Base-by-base conservation (phyloP, 805 yeast genomes). In the Scheffersomyces lignosus region DNA sequence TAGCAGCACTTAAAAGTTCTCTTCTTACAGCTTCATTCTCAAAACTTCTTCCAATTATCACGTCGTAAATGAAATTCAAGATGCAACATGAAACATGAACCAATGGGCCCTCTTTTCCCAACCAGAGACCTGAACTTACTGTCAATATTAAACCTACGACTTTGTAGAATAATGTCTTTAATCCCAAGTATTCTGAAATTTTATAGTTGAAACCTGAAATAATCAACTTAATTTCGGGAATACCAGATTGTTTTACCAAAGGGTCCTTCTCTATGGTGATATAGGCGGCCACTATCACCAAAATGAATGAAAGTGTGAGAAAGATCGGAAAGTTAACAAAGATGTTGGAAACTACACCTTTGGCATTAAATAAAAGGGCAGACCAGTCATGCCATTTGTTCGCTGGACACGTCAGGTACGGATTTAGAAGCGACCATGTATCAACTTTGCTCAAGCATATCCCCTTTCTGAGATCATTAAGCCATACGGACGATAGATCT, bases 91-190 rank as follows among this genome's bases (percentile, higher is more conserved):
- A 74, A 3, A 87, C 76, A 57, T 88, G 95, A 17, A 86, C 90
- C 37, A 88, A 57, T 0, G 96, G 96, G 1, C 95, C 96, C 50
- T 87, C 96, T 51, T 80, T 81, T 5, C 96, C 96, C 5, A 84
- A 71, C 87, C 91, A 84, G 2, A 87, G 51, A 0, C 95, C 95
- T 1, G 87, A 77, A 15, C 89, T 80, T 4, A 84, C 81, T 12
- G 83, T 81, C 31, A 85, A 60, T 4, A 80, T 64, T 32, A 87
- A 61, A 2, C 89, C 85, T 1, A 67, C 28, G 3, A 76, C 63
- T 52, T 87, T 87, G 36, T 68, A 65, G 3, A 76, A 15, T n/a
- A 87, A 60, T 3, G 84, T 72, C 22, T 59, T 56, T 8, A 69
- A 37, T 5, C 79, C 75, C 35, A 87, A 58, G 45, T 83, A 80